Conservation (phyloP, 2,329 filamentous ascomycete genomes). For the Sordariomycetes sp. region DNA sequence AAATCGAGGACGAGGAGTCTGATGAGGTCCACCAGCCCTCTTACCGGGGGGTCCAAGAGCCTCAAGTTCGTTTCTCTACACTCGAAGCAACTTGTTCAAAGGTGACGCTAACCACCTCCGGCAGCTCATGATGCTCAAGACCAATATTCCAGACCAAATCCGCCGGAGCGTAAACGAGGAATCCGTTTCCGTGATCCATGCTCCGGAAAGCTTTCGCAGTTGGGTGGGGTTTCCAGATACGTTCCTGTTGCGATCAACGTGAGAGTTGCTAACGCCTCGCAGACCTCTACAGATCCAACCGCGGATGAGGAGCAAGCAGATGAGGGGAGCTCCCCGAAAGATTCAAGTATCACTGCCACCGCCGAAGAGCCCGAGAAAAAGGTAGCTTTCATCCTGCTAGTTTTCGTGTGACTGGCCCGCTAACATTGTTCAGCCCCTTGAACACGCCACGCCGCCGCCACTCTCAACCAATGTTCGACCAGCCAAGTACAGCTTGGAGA, state of each 20-base stretch:
- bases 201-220: conserved; percentile 66
- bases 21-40: conserved; percentile 38
- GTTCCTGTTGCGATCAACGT: background rate
- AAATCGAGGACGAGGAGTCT: conserved; percentile 66
- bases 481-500: conserved; percentile 50
- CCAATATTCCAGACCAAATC: conserved; percentile 42
- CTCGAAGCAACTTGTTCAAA: conserved; percentile 4
- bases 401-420: background rate
- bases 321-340: conserved; percentile 10
- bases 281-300: conserved; percentile 28
- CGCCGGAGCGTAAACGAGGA: conserved; percentile 56
- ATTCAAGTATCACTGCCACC: background rate
- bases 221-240: conserved; percentile 46
- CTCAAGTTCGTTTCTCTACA: background rate
- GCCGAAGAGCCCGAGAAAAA: background rate
- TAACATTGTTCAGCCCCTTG: background rate
- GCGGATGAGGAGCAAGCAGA: conserved; percentile 19
- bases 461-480: conserved; percentile 64
- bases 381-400: background rate
- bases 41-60: background rate
- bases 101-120: conserved; percentile 8
- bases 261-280: conserved; percentile 5
- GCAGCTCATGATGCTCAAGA: conserved; percentile 30
- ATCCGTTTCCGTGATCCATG: conserved; percentile 82
- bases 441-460: conserved; percentile 46